Conservation (phyloP, 1,284 basidiomycete genomes). For the Moniliophthora roreri region DNA sequence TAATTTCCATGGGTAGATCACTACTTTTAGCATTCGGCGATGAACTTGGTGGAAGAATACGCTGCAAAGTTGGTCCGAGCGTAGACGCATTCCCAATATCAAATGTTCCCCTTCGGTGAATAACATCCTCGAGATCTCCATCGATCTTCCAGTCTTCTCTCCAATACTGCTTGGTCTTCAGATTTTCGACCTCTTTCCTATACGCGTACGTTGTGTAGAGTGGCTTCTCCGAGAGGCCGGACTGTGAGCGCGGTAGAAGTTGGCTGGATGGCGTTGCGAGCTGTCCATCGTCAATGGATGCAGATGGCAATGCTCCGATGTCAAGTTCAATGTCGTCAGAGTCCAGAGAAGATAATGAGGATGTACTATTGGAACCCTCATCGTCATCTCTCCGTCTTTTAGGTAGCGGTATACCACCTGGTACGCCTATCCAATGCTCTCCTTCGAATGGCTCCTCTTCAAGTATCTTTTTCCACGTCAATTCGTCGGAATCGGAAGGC, state of each 20-base stretch:
- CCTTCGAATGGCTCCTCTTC: slow-evolving; percentile 77
- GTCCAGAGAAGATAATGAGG: slow-evolving; percentile 46
- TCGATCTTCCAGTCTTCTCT: slow-evolving; percentile 56
- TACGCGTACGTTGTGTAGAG: slow-evolving; percentile 36
- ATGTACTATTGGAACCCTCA: slow-evolving; percentile 41
- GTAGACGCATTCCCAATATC: slow-evolving; percentile 67
- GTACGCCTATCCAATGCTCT: slow-evolving; percentile 74
- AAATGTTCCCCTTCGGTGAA: slow-evolving; percentile 35
- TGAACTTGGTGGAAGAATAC: slow-evolving; percentile 23
- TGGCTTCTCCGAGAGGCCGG: slow-evolving; percentile 14
- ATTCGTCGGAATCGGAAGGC: slow-evolving; percentile 23
- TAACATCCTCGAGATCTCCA: slow-evolving; percentile 30
- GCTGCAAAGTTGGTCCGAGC: slow-evolving; percentile 51
- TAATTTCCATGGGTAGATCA: slow-evolving; percentile 24
- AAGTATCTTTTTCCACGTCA: slow-evolving; percentile 76
- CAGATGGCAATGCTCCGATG: slow-evolving; percentile 10
- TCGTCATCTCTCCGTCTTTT: slow-evolving; percentile 45
- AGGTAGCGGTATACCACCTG: slow-evolving; percentile 43
- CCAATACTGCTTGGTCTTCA: slow-evolving; percentile 71
- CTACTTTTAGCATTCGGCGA: slow-evolving; percentile 14
- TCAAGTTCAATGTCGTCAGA: slow-evolving; percentile 42
- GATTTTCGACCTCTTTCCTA: slow-evolving; percentile 52
- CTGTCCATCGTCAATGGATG: not conserved
- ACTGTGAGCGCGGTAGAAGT: slow-evolving; percentile 12
- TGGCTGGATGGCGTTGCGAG: not conserved